Base-by-base conservation (phyloP, 2,329 filamentous ascomycete species). In the Ophiostoma pallidulum region DNA sequence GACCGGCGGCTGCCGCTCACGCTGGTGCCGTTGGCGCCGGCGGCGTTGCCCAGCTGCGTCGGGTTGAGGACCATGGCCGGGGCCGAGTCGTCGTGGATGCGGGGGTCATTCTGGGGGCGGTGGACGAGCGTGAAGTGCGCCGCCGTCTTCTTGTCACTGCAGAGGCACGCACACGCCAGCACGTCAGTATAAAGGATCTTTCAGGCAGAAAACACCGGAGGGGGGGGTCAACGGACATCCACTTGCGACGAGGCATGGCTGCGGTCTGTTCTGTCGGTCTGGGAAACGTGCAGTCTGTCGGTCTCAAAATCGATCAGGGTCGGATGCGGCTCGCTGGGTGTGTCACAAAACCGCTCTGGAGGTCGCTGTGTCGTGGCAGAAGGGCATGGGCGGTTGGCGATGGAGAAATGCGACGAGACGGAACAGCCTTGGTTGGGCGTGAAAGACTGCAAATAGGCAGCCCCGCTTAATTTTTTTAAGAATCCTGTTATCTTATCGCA, bases 121-220 rank as follows among this genome's bases (percentile, higher is more conserved):
- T 96, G 87, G 59, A 97, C 88, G 63, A 98, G 85, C 58, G 85
- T 84, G 68, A 94, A 97, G 68, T 90, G 92, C 64, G 86, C 85
- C 58, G 92, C 90, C 51, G 78, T 84, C 68, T 95, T 94, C 72
- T 95, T 96, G 73, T 96, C 67, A 58, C 73, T 78, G 52, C 7
- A 22, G 50, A 50, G 14, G 33, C 6, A 33, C 31, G 31, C 31
- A 33, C 31, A 33, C 9, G 12, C 7, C 10, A 37, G 45, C 51
- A 53, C 58, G 4, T 50, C 38, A 29, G 28, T 24, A 14, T 29
- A 35, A n/a, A n/a, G n/a, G n/a, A n/a, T n/a, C n/a, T n/a, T n/a
- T n/a, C n/a, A n/a, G 4, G 5, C 19, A 22, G 13, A 13, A 32
- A 16, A 35, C 14, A 13, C 18, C 5, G 19, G 8, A 9, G 18